Percentiles rank a stretch among this genome's conserved stretches.
These are phyloP conservation scores for Wickerhamiella azyma DNA, from an alignment of 805 yeast genomes.

Conservation along the genomic window DNA sequence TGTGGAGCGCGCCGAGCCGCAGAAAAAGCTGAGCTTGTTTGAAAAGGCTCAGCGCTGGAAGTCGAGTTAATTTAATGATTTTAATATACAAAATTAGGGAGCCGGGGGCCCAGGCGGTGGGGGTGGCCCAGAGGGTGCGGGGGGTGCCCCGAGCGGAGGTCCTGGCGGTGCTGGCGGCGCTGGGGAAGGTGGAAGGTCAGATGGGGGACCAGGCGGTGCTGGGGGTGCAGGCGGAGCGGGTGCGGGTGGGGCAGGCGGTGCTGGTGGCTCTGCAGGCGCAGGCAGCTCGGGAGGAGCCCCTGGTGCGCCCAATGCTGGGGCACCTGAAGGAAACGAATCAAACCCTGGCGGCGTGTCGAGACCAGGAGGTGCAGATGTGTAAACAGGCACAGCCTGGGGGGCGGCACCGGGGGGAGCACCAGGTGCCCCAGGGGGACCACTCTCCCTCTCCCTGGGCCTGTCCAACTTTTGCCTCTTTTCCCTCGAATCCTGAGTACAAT, in stretches of 20 bases:
- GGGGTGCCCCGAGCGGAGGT: conserved; percentile 11
- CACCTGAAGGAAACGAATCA: conserved; percentile 3
- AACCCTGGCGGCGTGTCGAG: background rate
- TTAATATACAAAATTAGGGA: background rate
- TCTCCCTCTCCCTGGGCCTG: background rate
- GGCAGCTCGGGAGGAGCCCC: conserved; percentile 4
- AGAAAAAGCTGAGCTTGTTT: background rate
- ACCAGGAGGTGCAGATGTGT: background rate
- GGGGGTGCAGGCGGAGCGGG: conserved; percentile 25
- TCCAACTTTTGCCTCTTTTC: conserved; percentile 24
- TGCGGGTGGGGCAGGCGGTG: conserved; percentile 25
- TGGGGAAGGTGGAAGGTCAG: conserved; percentile 4
- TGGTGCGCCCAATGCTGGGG: conserved; percentile 8
- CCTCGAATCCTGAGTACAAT: conserved; percentile 42
- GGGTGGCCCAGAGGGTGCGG: conserved; percentile 1
- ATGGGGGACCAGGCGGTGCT: conserved; percentile 17
- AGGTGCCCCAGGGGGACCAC: background rate
- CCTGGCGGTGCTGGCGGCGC: conserved; percentile 15
- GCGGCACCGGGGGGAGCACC: no score
- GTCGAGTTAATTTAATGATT: background rate
- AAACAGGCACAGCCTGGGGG: no score
- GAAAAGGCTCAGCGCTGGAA: background rate
- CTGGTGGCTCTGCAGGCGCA: conserved; percentile 7
- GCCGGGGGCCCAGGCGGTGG: no score
- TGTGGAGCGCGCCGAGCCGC: background rate